Base-by-base conservation (phyloP, 345 rosid genomes). In the Populus ilicifolia region DNA sequence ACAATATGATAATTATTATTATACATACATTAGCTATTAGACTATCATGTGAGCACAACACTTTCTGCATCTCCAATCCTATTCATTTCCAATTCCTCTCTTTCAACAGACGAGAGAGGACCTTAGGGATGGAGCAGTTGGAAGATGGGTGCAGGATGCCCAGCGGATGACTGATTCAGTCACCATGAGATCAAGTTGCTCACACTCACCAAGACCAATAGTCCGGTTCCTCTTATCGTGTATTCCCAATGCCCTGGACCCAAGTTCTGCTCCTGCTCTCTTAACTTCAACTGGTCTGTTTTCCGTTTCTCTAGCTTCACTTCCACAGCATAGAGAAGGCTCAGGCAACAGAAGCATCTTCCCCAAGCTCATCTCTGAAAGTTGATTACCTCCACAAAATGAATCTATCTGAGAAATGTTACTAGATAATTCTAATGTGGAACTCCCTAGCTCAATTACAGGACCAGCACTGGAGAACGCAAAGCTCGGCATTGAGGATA, bases 81-180 rank as follows among this genome's bases (percentile, higher is more conserved):
- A 33, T 79, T 65, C 54, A 25, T 25, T 20, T 11, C 2, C 27
- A 5, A 20, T 61, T 52, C 46, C 63, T 44, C 61, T 2, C 33
- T 5, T 56, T 86, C 88, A 89, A 77, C 92, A 90, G 39, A 90
- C 92, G 10, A 90, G 86, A 44, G 90, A 89, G 21, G 90, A 86
- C 78, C 84, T 86, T 48, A 84, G 86, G 66, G 85, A 83, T 35
- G 88, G 68, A 23, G 86, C 90, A 66, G 91, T 85, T 8, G 90
- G 86, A 56, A 88, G 86, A 75, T 86, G 76, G 0, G 90, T 85
- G 81, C 92, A 89, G 12, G 94, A 90, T 29, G 92, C 88, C 94
- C 91, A 88, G 1, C 94, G 89, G 80, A 90, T 88, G 29, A 90
- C 89, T 35, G 91, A 89, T 80, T 89, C 91, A 0, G 89, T 78